phyloP scores from a whole-genome alignment of 2,329 filamentous ascomycete species.

The Helicocarpus griseus region DNA sequence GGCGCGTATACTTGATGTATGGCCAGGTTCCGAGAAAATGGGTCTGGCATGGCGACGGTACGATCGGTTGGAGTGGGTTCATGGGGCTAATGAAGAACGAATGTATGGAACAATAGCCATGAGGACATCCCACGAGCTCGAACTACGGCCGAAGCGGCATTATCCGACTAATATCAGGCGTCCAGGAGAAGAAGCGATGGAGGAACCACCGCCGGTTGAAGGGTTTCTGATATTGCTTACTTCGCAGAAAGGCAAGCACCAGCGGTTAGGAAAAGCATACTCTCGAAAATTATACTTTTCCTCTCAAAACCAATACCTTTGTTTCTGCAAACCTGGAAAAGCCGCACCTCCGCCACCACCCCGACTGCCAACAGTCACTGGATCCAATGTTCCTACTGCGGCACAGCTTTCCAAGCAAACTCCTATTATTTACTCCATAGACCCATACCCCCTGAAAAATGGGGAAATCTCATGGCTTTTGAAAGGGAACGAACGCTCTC shows the following conservation, averaged over 20 bases:
- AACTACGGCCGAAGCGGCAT: constrained; percentile 55
- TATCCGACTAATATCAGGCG: constrained; percentile 46
- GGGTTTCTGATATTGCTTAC: constrained; percentile 58
- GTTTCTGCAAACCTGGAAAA: constrained; percentile 53
- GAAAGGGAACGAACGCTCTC: constrained; percentile 36
- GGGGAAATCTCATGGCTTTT: constrained; percentile 48
- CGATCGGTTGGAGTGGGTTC: constrained; percentile 58
- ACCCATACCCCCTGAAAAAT: constrained; percentile 50
- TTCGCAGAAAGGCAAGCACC: constrained; percentile 51
- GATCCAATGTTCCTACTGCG: constrained; percentile 42
- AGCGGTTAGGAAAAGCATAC: constrained; percentile 50
- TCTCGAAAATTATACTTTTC: constrained; percentile 59
- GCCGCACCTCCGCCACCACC: constrained; percentile 52
- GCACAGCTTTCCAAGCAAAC: constrained; percentile 46
- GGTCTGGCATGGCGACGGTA: constrained; percentile 61
- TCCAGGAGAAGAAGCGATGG: constrained; percentile 31
- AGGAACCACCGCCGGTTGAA: constrained; percentile 54
- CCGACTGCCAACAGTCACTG: constrained; percentile 36
- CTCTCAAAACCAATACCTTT: constrained; percentile 52
- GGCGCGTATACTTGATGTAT: constrained; percentile 49
- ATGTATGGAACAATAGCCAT: constrained; percentile 63
- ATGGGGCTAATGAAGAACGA: constrained; percentile 54
- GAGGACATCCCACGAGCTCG: constrained; percentile 56
- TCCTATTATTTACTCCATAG: constrained; percentile 52
- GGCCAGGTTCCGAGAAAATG: constrained; percentile 49